Base-by-base conservation (phyloP, 768 basidiomycete genomes). In the Tephrocybe sp. region DNA sequence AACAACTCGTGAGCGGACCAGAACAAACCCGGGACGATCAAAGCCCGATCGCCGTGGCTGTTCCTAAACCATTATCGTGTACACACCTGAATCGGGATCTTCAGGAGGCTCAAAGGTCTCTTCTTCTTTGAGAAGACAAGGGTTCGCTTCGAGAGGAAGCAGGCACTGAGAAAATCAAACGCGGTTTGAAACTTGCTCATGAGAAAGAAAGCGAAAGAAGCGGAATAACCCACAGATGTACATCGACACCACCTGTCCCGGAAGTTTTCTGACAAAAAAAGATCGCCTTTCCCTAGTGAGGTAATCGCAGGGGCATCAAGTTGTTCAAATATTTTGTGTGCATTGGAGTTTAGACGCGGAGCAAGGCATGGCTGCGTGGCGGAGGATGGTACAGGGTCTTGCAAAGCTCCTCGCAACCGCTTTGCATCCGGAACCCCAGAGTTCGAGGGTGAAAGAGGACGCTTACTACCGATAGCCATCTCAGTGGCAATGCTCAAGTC, bases 51-150 rank as follows among this genome's bases (percentile, higher is more conserved):
- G 21, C 12, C 44, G 46, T 46, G 40, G 50, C 23, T 39, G 20
- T 32, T 36, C 43, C 42, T 46, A 38, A 45, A 55, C 32, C 26
- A 32, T 42, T 30, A 11, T 5, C 20, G 24, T 47, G 33, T 53
- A 55, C 66, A 34, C 45, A 84, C 90, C 83, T 54, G 84, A 90
- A 63, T 93, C 91, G 9, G 91, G 90, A 66, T 93, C 91, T 60
- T 89, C 84, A 3, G 90, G 91, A 1, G 88, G 89, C 62, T 90
- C 87, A 54, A 90, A 93, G 0, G 85, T 90, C 36, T 90, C 88
- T 56, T 93, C 91, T 65, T 88, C 88, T 55, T 87, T 77, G 10
- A 90, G 66, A 20, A 93, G 71, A 66, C 77, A 91, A 23, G 80
- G 73, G 59, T 79, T 70, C 14, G 68, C 65, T 59, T 79, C 68